These are phyloP conservation scores for Botrytis galanthina DNA, from an alignment of 2,329 filamentous ascomycete species.

Conservation along the genomic window DNA sequence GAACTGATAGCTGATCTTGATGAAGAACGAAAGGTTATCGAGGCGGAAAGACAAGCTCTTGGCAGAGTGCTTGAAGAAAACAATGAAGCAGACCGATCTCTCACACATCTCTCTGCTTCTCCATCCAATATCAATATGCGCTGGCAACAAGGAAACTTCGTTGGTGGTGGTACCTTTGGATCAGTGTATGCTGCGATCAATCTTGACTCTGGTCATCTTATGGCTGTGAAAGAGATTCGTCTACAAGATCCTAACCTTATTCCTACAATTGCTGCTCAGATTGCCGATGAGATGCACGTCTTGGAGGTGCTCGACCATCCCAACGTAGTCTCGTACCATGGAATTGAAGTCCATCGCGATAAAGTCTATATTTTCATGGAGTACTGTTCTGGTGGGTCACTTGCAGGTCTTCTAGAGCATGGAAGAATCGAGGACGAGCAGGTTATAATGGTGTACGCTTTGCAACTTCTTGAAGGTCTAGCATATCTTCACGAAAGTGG, in stretches of 20 bases:
- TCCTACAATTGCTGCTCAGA: slow-evolving; percentile 88
- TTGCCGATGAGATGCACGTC: slow-evolving; percentile 95
- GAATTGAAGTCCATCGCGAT: slow-evolving; percentile 96
- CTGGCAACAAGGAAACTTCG: slow-evolving; percentile 98
- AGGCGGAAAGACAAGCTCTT: slow-evolving; percentile 81
- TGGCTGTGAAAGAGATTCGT: slow-evolving; percentile 98
- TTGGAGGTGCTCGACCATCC: slow-evolving; percentile 94
- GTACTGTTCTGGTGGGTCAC: slow-evolving; percentile 91
- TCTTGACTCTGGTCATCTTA: slow-evolving; percentile 88
- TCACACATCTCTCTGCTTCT: slow-evolving; percentile 90
- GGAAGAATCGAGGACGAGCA: slow-evolving; percentile 97
- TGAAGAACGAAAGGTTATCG: slow-evolving; percentile 70
- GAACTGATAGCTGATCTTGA: slow-evolving; percentile 74
- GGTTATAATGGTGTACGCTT: slow-evolving; percentile 92
- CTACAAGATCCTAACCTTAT: slow-evolving; percentile 96
- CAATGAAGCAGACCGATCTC: slow-evolving; percentile 91
- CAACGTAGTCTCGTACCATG: slow-evolving; percentile 96
- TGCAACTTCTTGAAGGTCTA: slow-evolving; percentile 91
- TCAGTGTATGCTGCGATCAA: slow-evolving; percentile 98
- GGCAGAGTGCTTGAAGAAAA: slow-evolving; percentile 90
- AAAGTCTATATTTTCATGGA: slow-evolving; percentile 99
- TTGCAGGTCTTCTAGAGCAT: slow-evolving; percentile 87
- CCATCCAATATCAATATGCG: slow-evolving; percentile 93
- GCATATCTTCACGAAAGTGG: slow-evolving; percentile 88
- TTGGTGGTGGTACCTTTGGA: slow-evolving; percentile 94